These are phyloP conservation scores for Ajuga reptans DNA, from an alignment of 305 asterid genomes.

Conservation along the genomic window DNA sequence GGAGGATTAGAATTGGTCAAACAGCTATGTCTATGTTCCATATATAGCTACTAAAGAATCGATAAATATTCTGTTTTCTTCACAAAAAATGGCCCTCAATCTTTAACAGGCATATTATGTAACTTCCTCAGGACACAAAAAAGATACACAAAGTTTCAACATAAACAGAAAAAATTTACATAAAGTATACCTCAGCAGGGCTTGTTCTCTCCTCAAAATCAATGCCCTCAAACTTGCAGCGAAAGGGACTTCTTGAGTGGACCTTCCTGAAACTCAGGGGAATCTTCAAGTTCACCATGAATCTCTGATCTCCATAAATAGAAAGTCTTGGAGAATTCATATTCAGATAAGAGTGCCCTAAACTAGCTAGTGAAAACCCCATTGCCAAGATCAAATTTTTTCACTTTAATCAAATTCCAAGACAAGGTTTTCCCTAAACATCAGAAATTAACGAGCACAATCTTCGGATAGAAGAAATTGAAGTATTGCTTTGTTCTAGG, in stretches of 20 bases:
- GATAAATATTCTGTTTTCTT: not conserved
- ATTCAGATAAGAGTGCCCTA: conserved; percentile 8
- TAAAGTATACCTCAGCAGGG: conserved; percentile 54
- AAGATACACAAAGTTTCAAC: not conserved
- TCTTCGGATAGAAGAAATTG: not conserved
- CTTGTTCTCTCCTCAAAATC: conserved; percentile 67
- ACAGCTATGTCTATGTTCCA: too few relatives aligned
- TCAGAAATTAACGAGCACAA: not conserved
- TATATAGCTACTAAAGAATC: not conserved
- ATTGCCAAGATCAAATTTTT: conserved; percentile 16
- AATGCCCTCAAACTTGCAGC: conserved; percentile 39
- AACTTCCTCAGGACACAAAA: not conserved
- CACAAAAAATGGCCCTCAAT: not conserved
- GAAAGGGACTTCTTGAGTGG: conserved; percentile 26
- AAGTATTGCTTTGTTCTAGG: not conserved
- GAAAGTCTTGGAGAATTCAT: conserved; percentile 7
- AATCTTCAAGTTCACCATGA: conserved; percentile 22
- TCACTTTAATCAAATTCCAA: not conserved
- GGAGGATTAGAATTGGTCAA: too few relatives aligned
- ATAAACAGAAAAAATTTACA: not conserved
- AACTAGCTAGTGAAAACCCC: conserved; percentile 32
- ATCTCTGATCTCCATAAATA: conserved; percentile 15
- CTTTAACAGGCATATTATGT: not conserved
- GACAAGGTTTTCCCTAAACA: not conserved
- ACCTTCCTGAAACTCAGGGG: conserved; percentile 22